Evolutionary conservation across 1,139 yeast genomes (phyloP).

Genomic region (Arxiozyma bovina): DNA sequence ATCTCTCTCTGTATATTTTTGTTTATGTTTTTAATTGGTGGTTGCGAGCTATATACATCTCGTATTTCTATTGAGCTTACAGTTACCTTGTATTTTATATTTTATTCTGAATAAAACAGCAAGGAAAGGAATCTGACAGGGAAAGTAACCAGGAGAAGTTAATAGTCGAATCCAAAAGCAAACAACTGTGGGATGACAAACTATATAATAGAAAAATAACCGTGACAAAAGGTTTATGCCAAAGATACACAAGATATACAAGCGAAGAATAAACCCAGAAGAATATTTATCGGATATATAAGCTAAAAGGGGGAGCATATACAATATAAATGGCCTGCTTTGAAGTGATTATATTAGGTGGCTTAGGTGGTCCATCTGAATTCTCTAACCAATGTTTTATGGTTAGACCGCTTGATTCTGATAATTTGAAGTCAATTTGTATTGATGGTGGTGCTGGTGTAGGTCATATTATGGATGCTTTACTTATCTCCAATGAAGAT

Average conservation of each 20-base stretch:
- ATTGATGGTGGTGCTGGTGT: constrained; percentile 79
- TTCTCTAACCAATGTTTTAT: constrained; percentile 58
- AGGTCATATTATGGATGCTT: constrained; percentile 35
- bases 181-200: no score
- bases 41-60: no score
- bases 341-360: constrained; percentile 56
- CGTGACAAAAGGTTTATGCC: background rate
- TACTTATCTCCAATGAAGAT: background rate
- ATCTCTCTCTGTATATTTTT: no score
- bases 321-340: constrained; percentile 22
- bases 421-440: constrained; percentile 40
- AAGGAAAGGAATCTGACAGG: background rate
- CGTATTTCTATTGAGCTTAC: background rate
- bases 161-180: background rate
- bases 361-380: constrained; percentile 74
- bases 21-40: background rate
- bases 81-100: background rate
- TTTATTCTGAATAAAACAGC: background rate
- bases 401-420: constrained; percentile 44
- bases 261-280: no score
- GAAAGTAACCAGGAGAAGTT: no score
- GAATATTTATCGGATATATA: background rate
- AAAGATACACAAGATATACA: no score
- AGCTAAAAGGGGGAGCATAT: background rate
- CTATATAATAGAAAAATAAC: background rate